These are phyloP conservation scores for Epichloe typhina DNA, from an alignment of 2,329 filamentous ascomycete genomes.

Conservation along the genomic window DNA sequence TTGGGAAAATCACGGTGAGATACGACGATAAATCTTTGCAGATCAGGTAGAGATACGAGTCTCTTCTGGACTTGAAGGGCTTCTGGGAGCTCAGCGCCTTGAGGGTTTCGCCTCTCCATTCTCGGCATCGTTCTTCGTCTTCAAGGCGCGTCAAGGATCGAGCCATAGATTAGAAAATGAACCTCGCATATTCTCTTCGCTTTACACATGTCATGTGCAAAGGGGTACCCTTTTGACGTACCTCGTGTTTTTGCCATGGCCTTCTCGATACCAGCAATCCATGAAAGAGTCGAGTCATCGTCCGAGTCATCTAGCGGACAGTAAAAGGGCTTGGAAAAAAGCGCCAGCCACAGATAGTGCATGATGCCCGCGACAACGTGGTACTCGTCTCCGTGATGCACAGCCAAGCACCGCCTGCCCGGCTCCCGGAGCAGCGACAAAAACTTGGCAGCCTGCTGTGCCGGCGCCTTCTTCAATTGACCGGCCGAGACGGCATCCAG, in stretches of 20 bases:
- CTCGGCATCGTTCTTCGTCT: conserved; percentile 22
- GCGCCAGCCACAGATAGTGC: conserved; percentile 23
- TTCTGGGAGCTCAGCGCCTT: conserved; percentile 19
- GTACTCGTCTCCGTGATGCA: conserved; percentile 21
- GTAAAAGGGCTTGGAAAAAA: conserved; percentile 25
- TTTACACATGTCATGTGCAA: neutral
- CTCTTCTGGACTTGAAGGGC: conserved; percentile 17
- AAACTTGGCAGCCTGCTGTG: conserved; percentile 17
- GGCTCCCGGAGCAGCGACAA: conserved; percentile 22
- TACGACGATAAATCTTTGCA: conserved; percentile 21
- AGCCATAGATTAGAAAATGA: too few species aligned
- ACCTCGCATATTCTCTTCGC: too few species aligned
- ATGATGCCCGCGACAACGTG: conserved; percentile 23
- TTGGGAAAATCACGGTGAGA: conserved; percentile 18
- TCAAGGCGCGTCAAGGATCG: neutral
- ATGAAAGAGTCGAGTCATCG: conserved; percentile 17
- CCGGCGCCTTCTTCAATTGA: conserved; percentile 13
- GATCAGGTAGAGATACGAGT: conserved; percentile 16
- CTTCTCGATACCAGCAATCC: conserved; percentile 21
- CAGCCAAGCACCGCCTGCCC: conserved; percentile 18
- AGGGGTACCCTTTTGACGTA: conserved; percentile 4
- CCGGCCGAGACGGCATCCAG: conserved; percentile 20
- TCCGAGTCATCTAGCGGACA: conserved; percentile 21
- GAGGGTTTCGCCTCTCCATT: conserved; percentile 25
- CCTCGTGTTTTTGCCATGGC: conserved; percentile 17